Percentiles rank a stretch among this genome's conserved stretches.
phyloP scores from a whole-genome alignment of 2,329 filamentous ascomycete genomes.

The Calycina herbarum region DNA sequence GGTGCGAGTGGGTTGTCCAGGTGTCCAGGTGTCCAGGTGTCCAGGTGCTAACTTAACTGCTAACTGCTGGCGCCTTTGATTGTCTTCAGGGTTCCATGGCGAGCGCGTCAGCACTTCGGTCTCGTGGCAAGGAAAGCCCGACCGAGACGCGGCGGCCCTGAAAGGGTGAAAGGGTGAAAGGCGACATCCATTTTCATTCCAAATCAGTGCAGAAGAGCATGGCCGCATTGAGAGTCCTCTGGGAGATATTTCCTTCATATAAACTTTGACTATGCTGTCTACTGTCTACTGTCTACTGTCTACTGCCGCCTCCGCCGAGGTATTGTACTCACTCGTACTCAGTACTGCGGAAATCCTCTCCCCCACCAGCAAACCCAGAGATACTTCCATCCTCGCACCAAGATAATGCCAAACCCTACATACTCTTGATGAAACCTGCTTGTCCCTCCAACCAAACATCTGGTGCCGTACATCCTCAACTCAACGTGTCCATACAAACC shows the following conservation, averaged over 20 bases:
- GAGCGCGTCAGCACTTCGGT: slow-evolving; percentile 1
- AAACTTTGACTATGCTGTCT: not conserved
- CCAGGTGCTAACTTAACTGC: not conserved
- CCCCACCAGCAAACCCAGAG: not conserved
- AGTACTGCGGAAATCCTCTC: not conserved
- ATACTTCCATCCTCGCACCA: not conserved
- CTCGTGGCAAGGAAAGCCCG: not conserved
- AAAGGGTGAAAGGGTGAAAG: too few relatives aligned
- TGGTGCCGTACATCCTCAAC: not conserved
- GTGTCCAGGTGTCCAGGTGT: not conserved
- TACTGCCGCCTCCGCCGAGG: not conserved
- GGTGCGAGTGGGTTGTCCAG: too few relatives aligned
- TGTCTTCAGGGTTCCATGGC: not conserved
- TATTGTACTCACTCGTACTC: not conserved
- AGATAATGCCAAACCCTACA: not conserved
- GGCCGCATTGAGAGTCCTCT: not conserved
- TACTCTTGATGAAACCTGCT: not conserved
- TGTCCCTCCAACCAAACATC: not conserved
- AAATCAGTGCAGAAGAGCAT: not conserved
- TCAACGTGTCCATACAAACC: not conserved
- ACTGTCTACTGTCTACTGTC: too few relatives aligned
- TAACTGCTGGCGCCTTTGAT: not conserved
- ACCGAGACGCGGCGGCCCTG: not conserved
- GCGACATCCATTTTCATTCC: not conserved
- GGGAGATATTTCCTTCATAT: not conserved